phyloP scores from a whole-genome alignment of 768 basidiomycete species.

The Leccinum disarticulatum region DNA sequence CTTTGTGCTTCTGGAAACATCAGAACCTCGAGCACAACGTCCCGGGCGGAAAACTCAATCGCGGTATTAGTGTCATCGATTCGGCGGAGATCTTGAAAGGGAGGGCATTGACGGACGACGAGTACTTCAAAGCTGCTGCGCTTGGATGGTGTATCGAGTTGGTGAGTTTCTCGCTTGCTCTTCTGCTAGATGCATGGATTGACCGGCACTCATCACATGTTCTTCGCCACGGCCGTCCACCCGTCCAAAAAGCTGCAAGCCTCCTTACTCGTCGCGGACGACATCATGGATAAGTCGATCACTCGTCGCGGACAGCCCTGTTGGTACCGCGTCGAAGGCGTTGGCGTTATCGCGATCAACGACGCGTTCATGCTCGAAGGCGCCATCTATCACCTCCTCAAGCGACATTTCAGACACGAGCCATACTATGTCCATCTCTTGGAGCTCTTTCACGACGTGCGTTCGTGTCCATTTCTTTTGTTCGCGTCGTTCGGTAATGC shows the following conservation, averaged over 20 bases:
- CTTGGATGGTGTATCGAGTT: conserved; percentile 97
- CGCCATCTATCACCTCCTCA: conserved; percentile 89
- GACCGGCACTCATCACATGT: neutral
- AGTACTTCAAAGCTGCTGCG: conserved; percentile 52
- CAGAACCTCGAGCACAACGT: conserved; percentile 92
- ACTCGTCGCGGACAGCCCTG: conserved; percentile 94
- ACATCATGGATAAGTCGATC: conserved; percentile 95
- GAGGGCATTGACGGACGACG: conserved; percentile 52
- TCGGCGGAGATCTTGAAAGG: conserved; percentile 87
- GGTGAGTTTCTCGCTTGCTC: conserved; percentile 39
- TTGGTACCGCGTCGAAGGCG: conserved; percentile 73
- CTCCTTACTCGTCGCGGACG: conserved; percentile 89
- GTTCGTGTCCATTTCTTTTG: conserved; percentile 13
- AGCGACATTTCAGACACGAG: conserved; percentile 78
- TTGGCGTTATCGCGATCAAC: conserved; percentile 87
- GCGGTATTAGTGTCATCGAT: conserved; percentile 94
- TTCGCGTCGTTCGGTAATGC: neutral
- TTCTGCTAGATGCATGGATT: neutral
- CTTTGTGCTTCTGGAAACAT: neutral
- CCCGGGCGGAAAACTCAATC: conserved; percentile 93
- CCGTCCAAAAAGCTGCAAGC: conserved; percentile 60
- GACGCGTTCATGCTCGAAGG: conserved; percentile 95
- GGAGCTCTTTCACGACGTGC: conserved; percentile 86
- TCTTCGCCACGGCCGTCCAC: neutral
- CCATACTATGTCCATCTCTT: conserved; percentile 85